These are phyloP conservation scores for Amanita subjunquillea DNA, from an alignment of 768 basidiomycete species.

Conservation along the genomic window DNA sequence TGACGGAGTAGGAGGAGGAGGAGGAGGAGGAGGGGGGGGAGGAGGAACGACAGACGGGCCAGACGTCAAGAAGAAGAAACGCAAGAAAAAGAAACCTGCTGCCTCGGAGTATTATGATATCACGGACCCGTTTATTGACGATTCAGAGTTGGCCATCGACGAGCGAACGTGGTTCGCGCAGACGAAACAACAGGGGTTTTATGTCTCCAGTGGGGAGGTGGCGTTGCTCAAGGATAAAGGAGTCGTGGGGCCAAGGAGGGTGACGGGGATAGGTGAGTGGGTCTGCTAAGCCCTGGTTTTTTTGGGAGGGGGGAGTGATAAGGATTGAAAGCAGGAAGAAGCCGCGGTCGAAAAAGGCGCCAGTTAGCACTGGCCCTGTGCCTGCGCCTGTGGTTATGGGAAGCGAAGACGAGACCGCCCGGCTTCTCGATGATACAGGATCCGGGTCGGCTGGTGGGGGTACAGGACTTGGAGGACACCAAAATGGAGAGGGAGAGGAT, in stretches of 20 bases:
- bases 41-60: slow-evolving; percentile 33
- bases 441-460: slow-evolving; percentile 24
- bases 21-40: not conserved
- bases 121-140: slow-evolving; percentile 93
- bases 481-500: slow-evolving; percentile 11
- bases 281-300: slow-evolving; percentile 4
- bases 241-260: not conserved
- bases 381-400: not conserved
- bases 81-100: slow-evolving; percentile 35
- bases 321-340: slow-evolving; percentile 44
- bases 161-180: slow-evolving; percentile 85
- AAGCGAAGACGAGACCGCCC: slow-evolving; percentile 10
- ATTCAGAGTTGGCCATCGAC: slow-evolving; percentile 86
- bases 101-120: slow-evolving; percentile 82
- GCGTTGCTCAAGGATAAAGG: slow-evolving; percentile 63
- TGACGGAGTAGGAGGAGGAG: not conserved
- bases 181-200: slow-evolving; percentile 90
- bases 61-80: slow-evolving; percentile 22
- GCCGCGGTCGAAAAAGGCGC: slow-evolving; percentile 54
- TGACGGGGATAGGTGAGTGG: slow-evolving; percentile 25
- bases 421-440: not conserved
- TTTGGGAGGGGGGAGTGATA: not conserved
- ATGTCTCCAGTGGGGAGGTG: slow-evolving; percentile 82
- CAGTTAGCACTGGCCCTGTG: slow-evolving; percentile 7
- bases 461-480: slow-evolving; percentile 11